Evolutionary conservation across 2,329 filamentous ascomycete species (phyloP), one percentile per base, ranked within the genome.

Genomic region (Diaporthe batatas): DNA sequence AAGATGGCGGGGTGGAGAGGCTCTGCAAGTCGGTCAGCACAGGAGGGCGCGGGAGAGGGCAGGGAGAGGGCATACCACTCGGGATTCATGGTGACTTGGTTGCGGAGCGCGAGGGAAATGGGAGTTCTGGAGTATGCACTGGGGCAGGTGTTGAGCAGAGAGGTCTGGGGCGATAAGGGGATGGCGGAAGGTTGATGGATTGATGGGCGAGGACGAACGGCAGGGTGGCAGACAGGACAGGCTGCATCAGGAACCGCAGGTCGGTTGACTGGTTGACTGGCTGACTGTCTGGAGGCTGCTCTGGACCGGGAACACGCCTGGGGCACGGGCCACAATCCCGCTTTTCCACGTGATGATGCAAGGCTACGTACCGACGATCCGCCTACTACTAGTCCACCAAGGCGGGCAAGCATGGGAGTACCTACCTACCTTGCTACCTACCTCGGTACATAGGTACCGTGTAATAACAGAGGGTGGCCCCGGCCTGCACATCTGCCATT

Each of bases 81-180:
- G 83, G 94, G 94, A 89, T 96, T 96, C 94, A 96, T 96, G 82
- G 80, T 94, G 88, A 84, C 81, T 82, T 81, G 74, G 76, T 74
- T 67, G 65, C 53, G 49, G 71, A 64, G 49, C 25, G 70, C 36
- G 55, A 42, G 54, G 68, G 10, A 65, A 36, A 57, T 42, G 51
- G 42, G 57, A 62, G 25, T 16, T 70, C 36, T 55, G 53, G 51
- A 47, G 36, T 55, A 32, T 44, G 62, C 42, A 62, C 55, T 54
- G 70, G 7, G 49, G 57, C 76, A 75, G 77, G 36, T 49, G 70
- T 39, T 62, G 57, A 51, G 55, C 53, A 49, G 70, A 59, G 65
- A 64, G 58, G 68, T 69, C 54, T 74, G 69, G 72, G 68, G 67
- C 51, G 69, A 67, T 67, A 59, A 73, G 72, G 72, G 68, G 68